These are phyloP conservation scores for Trametes punicea DNA, from an alignment of 768 basidiomycete species.

Conservation along the genomic window DNA sequence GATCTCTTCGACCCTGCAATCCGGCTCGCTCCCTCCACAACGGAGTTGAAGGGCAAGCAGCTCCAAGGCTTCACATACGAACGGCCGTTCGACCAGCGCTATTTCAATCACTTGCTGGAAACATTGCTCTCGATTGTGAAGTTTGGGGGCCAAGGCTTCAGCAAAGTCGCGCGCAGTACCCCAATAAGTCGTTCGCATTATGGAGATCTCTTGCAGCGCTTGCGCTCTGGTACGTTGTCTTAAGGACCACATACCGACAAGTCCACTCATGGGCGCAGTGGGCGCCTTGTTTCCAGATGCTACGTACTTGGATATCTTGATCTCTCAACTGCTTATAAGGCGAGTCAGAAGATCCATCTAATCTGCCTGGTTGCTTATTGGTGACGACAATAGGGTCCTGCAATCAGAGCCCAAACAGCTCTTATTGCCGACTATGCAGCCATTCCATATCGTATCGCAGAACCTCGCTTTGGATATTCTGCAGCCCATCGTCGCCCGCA, in stretches of 20 bases:
- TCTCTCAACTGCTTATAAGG: conserved; percentile 68
- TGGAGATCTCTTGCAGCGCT: conserved; percentile 55
- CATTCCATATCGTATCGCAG: conserved; percentile 65
- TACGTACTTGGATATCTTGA: conserved; percentile 72
- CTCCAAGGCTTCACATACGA: conserved; percentile 68
- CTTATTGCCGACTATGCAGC: conserved; percentile 49
- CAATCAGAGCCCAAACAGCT: conserved; percentile 69
- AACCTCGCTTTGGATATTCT: conserved; percentile 76
- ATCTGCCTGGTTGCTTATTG: not conserved
- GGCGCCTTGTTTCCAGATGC: conserved; percentile 36
- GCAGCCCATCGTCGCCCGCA: conserved; percentile 76
- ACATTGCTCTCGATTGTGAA: conserved; percentile 71
- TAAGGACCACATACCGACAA: not conserved
- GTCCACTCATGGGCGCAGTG: conserved; percentile 1
- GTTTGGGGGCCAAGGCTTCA: conserved; percentile 89
- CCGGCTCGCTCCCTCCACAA: conserved; percentile 44
- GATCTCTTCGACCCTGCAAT: conserved; percentile 74
- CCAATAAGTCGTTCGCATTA: conserved; percentile 65
- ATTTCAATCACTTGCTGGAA: conserved; percentile 71
- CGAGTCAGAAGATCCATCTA: conserved; percentile 32
- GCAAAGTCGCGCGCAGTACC: conserved; percentile 66
- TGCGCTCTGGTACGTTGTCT: conserved; percentile 50
- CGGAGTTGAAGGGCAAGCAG: conserved; percentile 61
- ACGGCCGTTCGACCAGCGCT: conserved; percentile 72
- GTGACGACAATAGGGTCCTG: conserved; percentile 49